Evolutionary conservation across 2,329 filamentous ascomycete genomes (phyloP).

Genomic region (Cadophora gregata): DNA sequence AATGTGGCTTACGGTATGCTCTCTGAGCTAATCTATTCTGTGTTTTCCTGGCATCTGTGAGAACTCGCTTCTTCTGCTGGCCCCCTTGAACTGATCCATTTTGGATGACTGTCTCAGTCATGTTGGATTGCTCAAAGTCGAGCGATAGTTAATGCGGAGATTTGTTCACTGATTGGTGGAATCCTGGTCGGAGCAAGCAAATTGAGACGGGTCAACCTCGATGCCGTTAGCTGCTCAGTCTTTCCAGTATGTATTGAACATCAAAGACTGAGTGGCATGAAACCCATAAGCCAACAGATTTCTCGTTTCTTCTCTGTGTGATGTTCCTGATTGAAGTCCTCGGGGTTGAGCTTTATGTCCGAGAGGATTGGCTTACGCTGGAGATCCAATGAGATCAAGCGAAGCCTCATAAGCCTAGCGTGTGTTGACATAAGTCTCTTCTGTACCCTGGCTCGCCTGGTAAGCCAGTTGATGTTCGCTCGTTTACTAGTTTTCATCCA

Average conservation of each 20-base stretch:
- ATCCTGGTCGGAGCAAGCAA: neutral
- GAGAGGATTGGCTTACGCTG: conserved; percentile 14
- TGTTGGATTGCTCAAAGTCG: neutral
- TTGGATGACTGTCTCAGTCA: conserved; percentile 2
- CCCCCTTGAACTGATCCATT: neutral
- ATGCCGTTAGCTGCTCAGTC: neutral
- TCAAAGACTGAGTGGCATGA: neutral
- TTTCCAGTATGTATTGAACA: neutral
- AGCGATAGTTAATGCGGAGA: neutral
- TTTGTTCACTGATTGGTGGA: neutral
- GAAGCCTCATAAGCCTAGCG: neutral
- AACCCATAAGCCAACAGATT: conserved; percentile 10
- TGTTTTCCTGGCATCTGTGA: conserved; percentile 47
- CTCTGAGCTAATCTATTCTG: conserved; percentile 48
- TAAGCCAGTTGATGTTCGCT: neutral
- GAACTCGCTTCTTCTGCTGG: conserved; percentile 41
- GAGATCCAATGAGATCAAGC: conserved; percentile 12
- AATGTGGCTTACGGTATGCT: conserved; percentile 44
- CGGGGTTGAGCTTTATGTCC: conserved; percentile 12
- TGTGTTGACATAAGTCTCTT: conserved; percentile 4
- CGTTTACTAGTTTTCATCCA: conserved; percentile 6
- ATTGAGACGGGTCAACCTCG: conserved; percentile 10
- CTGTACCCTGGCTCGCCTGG: neutral
- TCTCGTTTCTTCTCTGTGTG: neutral
- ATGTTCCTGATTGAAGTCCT: neutral